A percentile compares a stretch with the other conserved stretches of the same genome.
Evolutionary conservation across 768 basidiomycete genomes (phyloP).

Genomic region (Kwoniella bestiolae): DNA sequence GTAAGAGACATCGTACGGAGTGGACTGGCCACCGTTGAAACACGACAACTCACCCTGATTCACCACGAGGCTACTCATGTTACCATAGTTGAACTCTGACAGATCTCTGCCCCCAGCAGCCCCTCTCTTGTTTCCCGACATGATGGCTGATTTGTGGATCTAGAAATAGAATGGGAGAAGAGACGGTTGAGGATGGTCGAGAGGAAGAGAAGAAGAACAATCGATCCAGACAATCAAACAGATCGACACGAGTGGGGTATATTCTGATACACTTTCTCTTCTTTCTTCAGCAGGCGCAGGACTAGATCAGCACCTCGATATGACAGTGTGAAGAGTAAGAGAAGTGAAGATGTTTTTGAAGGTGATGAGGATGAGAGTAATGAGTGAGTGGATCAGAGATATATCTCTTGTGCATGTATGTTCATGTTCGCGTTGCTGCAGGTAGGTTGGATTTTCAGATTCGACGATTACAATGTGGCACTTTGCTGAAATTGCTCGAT

Average conservation of each 20-base stretch:
- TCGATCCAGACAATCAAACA: background rate
- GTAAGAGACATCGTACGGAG: background rate
- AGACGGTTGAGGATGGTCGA: background rate
- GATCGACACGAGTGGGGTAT: background rate
- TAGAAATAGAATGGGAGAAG: background rate
- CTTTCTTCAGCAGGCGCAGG: background rate
- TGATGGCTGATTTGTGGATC: constrained; percentile 25
- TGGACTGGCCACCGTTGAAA: background rate
- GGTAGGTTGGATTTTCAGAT: background rate
- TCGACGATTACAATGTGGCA: background rate
- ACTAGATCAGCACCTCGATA: background rate
- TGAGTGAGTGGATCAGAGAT: background rate
- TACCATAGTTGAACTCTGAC: constrained; percentile 93
- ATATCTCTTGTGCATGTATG: background rate
- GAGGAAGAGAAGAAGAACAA: constrained; percentile 1
- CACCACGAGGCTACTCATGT: constrained; percentile 90
- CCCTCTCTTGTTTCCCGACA: constrained; percentile 45
- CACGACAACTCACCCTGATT: constrained; percentile 68
- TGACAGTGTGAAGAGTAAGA: background rate
- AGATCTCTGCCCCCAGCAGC: constrained; percentile 69
- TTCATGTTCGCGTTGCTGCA: background rate
- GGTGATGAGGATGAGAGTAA: background rate
- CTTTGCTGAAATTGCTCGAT: background rate
- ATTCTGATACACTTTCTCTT: background rate
- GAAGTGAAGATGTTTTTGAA: constrained; percentile 5